Percentiles rank a stretch among this genome's conserved stretches.
Conservation (phyloP, 345 rosid genomes). For the Salix arbutifolia region DNA sequence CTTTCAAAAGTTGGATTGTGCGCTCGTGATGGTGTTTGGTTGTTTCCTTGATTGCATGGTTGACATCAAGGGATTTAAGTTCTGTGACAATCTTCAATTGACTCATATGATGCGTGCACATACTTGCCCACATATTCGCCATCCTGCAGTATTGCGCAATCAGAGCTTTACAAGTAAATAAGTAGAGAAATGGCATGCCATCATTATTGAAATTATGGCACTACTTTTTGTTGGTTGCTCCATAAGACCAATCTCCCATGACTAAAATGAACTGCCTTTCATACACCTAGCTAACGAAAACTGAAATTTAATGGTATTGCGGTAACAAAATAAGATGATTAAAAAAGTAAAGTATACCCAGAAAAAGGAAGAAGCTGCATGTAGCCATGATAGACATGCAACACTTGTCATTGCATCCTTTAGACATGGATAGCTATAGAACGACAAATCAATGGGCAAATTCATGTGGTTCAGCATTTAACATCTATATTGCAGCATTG, state of each 20-base stretch:
- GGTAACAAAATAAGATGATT: not conserved
- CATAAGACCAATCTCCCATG: not conserved
- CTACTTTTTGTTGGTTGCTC: not conserved
- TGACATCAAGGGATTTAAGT: conserved; percentile 59
- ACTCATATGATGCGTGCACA: conserved; percentile 61
- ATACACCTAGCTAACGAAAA: not conserved
- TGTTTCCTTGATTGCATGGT: conserved; percentile 62
- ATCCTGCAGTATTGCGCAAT: conserved; percentile 43
- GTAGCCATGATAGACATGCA: not conserved
- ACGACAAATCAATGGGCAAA: not conserved
- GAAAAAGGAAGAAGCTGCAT: not conserved
- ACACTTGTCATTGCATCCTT: not conserved
- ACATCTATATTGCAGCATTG: not conserved
- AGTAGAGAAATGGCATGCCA: not conserved
- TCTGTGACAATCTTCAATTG: conserved; percentile 62
- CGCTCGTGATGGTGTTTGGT: conserved; percentile 68
- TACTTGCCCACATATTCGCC: conserved; percentile 84
- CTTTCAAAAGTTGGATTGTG: conserved; percentile 56
- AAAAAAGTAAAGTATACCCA: not conserved
- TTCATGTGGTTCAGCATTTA: not conserved
- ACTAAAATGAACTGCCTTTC: not conserved
- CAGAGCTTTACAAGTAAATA: not conserved
- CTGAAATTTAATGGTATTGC: not conserved
- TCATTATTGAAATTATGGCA: not conserved
- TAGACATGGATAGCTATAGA: not conserved